Evolutionary conservation across 306 rosid genomes (phyloP).

Genomic region (Pyrus bretschneideri): DNA sequence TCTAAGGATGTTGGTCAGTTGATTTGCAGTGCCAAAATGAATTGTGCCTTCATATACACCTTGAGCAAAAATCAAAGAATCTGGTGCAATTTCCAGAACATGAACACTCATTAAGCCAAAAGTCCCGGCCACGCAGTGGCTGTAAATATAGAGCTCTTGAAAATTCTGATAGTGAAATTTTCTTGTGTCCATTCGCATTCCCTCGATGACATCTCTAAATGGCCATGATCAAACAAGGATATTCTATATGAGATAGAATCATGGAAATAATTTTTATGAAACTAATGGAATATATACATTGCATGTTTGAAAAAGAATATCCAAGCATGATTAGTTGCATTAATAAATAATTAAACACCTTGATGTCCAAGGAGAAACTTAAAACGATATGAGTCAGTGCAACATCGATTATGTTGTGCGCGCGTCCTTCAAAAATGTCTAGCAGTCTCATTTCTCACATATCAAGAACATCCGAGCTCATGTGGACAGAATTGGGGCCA

Average conservation of each 20-base stretch:
- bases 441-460: slow-evolving; percentile 72
- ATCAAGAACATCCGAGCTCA: slow-evolving; percentile 70
- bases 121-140: slow-evolving; percentile 85
- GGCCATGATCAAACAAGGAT: slow-evolving; percentile 25
- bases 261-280: no score
- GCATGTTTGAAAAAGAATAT: background rate
- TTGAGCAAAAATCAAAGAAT: slow-evolving; percentile 44
- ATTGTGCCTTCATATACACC: slow-evolving; percentile 54
- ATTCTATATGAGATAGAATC: background rate
- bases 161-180: slow-evolving; percentile 52
- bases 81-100: slow-evolving; percentile 70
- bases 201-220: slow-evolving; percentile 73
- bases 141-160: slow-evolving; percentile 71
- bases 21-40: slow-evolving; percentile 76
- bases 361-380: slow-evolving; percentile 63
- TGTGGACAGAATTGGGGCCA: slow-evolving; percentile 64
- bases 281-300: no score
- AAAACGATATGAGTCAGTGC: slow-evolving; percentile 58
- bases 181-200: slow-evolving; percentile 82
- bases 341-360: slow-evolving; percentile 29
- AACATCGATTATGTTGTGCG: slow-evolving; percentile 66
- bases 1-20: slow-evolving; percentile 79
- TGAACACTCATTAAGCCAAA: slow-evolving; percentile 85
- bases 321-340: background rate
- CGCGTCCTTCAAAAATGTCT: slow-evolving; percentile 60